Evolutionary conservation across 768 basidiomycete genomes (phyloP).

Genomic region (Phlebiopsis gigantea): DNA sequence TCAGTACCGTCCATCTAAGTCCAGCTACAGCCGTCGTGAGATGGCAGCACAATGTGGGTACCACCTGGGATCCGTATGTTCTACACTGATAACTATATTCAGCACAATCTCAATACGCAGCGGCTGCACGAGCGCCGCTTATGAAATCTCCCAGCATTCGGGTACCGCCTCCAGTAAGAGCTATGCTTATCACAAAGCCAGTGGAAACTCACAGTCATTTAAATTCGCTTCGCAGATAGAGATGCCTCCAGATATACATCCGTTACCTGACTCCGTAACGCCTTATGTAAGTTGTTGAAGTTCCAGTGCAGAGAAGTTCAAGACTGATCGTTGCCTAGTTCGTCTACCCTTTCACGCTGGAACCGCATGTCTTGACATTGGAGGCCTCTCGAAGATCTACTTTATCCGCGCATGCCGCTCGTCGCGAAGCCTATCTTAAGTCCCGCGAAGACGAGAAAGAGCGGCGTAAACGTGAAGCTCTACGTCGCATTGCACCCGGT

Average conservation of each 20-base stretch:
- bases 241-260: conserved; percentile 89
- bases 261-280: conserved; percentile 84
- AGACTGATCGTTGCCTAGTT: conserved; percentile 50
- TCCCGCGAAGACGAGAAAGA: conserved; percentile 78
- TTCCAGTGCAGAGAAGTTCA: not conserved
- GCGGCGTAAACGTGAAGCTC: conserved; percentile 51
- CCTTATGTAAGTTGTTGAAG: conserved; percentile 61
- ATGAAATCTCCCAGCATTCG: conserved; percentile 92
- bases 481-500: conserved; percentile 78
- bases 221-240: conserved; percentile 50
- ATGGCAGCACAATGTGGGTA: not conserved
- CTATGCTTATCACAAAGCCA: not conserved
- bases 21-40: too few relatives aligned
- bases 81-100: not conserved
- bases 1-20: too few relatives aligned
- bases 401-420: conserved; percentile 57
- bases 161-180: conserved; percentile 67
- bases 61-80: not conserved
- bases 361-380: conserved; percentile 74
- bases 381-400: conserved; percentile 69
- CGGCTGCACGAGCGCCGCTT: conserved; percentile 71
- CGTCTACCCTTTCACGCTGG: conserved; percentile 93
- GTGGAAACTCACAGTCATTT: not conserved
- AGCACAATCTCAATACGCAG: conserved; percentile 57
- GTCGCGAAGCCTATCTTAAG: conserved; percentile 66